A percentile compares a stretch with the other conserved stretches of the same genome.
phyloP scores from a whole-genome alignment of 805 yeast genomes.

The Torulaspora quercuum region DNA sequence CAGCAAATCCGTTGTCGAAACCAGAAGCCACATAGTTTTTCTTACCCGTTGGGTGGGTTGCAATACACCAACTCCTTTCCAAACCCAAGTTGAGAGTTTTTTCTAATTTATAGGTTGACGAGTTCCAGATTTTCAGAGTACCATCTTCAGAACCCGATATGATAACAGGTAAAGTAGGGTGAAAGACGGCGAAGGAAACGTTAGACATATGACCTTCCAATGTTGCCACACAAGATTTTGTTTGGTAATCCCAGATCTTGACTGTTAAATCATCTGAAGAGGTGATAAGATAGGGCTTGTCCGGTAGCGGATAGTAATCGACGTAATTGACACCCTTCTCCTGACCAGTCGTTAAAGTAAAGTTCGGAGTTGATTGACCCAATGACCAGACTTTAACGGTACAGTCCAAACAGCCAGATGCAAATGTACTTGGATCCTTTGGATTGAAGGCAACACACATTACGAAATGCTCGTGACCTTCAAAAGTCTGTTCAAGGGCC shows the following conservation, averaged over 20 bases:
- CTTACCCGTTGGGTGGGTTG: conserved; percentile 58
- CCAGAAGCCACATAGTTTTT: conserved; percentile 86
- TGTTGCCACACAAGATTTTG: conserved; percentile 91
- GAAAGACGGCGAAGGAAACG: conserved; percentile 96
- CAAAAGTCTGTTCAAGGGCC: conserved; percentile 85
- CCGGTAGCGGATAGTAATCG: conserved; percentile 95
- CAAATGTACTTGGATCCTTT: conserved; percentile 95
- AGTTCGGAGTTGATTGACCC: conserved; percentile 83
- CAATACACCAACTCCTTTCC: conserved; percentile 96
- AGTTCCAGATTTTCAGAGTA: conserved; percentile 89
- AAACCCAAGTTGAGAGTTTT: conserved; percentile 85
- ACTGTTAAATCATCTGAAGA: conserved; percentile 87
- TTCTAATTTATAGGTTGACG: conserved; percentile 90
- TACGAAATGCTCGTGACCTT: conserved; percentile 93
- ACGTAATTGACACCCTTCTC: conserved; percentile 93
- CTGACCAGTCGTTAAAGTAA: conserved; percentile 87
- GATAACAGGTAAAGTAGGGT: conserved; percentile 93
- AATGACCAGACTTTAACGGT: conserved; percentile 96
- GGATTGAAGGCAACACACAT: conserved; percentile 96
- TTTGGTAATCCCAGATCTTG: conserved; percentile 95
- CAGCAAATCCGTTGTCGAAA: conserved; percentile 91
- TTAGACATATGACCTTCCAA: conserved; percentile 91
- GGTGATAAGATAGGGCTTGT: conserved; percentile 92
- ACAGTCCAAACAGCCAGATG: conserved; percentile 93
- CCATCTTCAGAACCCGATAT: conserved; percentile 97